Evolutionary conservation across 2,329 filamentous ascomycete species (phyloP).

Genomic region (Scedosporium minutisporum): DNA sequence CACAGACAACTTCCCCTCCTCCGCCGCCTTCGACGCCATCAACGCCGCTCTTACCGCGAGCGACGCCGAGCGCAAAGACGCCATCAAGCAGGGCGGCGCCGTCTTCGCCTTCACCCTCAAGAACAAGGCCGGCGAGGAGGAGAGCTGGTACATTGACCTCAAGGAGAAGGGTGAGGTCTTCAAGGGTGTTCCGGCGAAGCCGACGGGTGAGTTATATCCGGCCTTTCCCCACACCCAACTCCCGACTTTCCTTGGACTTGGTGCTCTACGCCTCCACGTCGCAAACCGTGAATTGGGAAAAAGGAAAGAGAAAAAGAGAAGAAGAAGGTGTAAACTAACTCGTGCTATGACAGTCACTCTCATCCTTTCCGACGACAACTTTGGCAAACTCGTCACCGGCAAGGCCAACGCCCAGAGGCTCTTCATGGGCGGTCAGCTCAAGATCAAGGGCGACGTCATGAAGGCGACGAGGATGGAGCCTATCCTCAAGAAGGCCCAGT

Average conservation of each 20-base stretch:
- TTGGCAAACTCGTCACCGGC: conserved; percentile 70
- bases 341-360: conserved; percentile 59
- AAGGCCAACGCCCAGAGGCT: conserved; percentile 90
- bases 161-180: conserved; percentile 80
- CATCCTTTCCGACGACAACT: conserved; percentile 74
- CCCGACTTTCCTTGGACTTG: not conserved
- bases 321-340: not conserved
- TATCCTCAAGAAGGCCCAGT: conserved; percentile 79
- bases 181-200: conserved; percentile 69
- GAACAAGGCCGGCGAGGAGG: conserved; percentile 69
- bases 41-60: conserved; percentile 57
- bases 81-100: conserved; percentile 78
- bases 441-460: conserved; percentile 97
- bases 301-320: not conserved
- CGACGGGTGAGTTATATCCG: conserved; percentile 56
- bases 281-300: not conserved
- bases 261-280: not conserved
- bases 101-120: conserved; percentile 90
- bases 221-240: not conserved
- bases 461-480: conserved; percentile 96
- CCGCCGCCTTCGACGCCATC: conserved; percentile 85
- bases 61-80: conserved; percentile 70
- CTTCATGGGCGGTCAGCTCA: conserved; percentile 98
- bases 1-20: conserved; percentile 76
- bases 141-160: conserved; percentile 91